phyloP scores from a whole-genome alignment of 495 filamentous ascomycete species.

The Penicillium canariense region DNA sequence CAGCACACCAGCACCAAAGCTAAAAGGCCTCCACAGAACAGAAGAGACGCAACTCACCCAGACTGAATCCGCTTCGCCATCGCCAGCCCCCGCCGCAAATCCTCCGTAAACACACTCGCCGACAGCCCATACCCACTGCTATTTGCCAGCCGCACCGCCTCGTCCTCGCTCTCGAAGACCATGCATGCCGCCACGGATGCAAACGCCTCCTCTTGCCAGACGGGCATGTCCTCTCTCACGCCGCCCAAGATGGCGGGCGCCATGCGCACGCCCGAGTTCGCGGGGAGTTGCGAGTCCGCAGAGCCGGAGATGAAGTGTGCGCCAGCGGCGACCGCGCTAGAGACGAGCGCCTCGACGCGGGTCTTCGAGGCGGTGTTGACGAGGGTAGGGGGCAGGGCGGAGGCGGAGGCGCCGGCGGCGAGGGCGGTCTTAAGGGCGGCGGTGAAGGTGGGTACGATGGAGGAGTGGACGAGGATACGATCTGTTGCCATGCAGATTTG shows the following conservation, averaged over 20 bases:
- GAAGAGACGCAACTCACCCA: constrained; percentile 30
- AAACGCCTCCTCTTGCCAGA: constrained; percentile 78
- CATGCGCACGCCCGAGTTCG: constrained; percentile 57
- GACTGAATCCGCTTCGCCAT: constrained; percentile 47
- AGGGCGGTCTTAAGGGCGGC: constrained; percentile 44
- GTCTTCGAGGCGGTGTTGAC: constrained; percentile 58
- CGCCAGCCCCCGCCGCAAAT: constrained; percentile 40
- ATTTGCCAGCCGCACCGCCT: constrained; percentile 49
- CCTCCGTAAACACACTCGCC: constrained; percentile 48
- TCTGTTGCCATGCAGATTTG: constrained; percentile 93
- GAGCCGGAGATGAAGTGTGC: constrained; percentile 61
- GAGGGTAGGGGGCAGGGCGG: constrained; percentile 54
- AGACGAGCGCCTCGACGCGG: constrained; percentile 62
- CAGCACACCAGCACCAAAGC: not conserved
- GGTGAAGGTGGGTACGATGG: constrained; percentile 59
- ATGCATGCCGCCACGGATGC: constrained; percentile 63
- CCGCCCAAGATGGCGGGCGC: constrained; percentile 65
- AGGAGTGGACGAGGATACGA: constrained; percentile 74
- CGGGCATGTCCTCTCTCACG: constrained; percentile 69
- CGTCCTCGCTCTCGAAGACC: constrained; percentile 42
- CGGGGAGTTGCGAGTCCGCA: constrained; percentile 27
- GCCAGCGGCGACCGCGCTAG: constrained; percentile 61
- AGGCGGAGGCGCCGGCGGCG: constrained; percentile 40
- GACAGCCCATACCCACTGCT: constrained; percentile 47
- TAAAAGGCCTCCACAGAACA: not conserved